Evolutionary conservation across 1,139 yeast species (phyloP).

Genomic region (Yamadazyma pseudoaaseri): DNA sequence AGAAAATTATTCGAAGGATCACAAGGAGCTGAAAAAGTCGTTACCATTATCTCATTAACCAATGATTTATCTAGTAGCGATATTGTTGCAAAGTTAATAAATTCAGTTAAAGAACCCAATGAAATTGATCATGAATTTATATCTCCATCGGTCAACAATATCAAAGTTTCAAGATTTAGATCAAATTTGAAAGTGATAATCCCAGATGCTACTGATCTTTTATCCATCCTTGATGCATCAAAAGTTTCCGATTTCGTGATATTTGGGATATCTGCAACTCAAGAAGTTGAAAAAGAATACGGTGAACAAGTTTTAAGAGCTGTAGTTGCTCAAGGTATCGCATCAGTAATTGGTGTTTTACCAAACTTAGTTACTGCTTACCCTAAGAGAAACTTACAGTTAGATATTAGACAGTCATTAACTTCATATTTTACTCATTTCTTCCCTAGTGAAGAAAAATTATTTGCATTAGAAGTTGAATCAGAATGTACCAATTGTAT

Average conservation of each 20-base stretch:
- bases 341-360: conserved; percentile 77
- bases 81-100: conserved; percentile 53
- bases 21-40: conserved; percentile 77
- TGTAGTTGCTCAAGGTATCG: conserved; percentile 88
- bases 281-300: conserved; percentile 72
- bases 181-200: conserved; percentile 71
- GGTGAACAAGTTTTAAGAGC: conserved; percentile 92
- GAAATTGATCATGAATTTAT: conserved; percentile 27
- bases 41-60: conserved; percentile 79
- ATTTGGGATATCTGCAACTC: conserved; percentile 79
- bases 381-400: conserved; percentile 74
- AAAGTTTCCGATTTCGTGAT: conserved; percentile 86
- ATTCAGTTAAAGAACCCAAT: conserved; percentile 26
- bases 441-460: conserved; percentile 81
- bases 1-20: conserved; percentile 78
- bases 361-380: conserved; percentile 68
- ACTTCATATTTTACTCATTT: conserved; percentile 83
- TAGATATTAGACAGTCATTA: conserved; percentile 76
- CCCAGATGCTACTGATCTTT: conserved; percentile 67
- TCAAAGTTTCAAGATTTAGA: conserved; percentile 65
- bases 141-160: conserved; percentile 48
- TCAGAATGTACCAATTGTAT: conserved; percentile 72
- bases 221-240: conserved; percentile 79
- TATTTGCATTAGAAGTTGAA: conserved; percentile 65
- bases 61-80: conserved; percentile 61